phyloP scores from a whole-genome alignment of 169 alveolate genomes.

The Cryptosporidium viatorum region DNA sequence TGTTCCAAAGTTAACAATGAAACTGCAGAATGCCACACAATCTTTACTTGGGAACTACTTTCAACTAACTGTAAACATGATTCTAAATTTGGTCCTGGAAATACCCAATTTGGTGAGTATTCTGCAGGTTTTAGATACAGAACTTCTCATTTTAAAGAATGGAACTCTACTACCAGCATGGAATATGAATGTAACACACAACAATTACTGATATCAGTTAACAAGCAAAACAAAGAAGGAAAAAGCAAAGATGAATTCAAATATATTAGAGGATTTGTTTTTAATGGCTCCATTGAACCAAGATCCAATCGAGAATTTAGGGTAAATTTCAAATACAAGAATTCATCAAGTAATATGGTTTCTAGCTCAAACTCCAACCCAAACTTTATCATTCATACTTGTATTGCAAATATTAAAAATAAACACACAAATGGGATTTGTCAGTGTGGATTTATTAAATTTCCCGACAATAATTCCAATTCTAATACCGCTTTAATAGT shows the following conservation, averaged over 20 bases:
- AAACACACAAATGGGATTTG: background rate
- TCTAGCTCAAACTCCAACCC: background rate
- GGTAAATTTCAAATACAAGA: slow-evolving; percentile 17
- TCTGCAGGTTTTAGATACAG: slow-evolving; percentile 72
- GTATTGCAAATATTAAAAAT: slow-evolving; percentile 23
- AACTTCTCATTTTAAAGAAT: background rate
- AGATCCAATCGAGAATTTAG: slow-evolving; percentile 8
- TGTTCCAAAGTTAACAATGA: background rate
- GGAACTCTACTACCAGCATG: background rate
- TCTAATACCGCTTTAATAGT: slow-evolving; percentile 29
- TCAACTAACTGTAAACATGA: slow-evolving; percentile 21
- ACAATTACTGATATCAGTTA: background rate
- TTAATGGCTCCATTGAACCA: slow-evolving; percentile 11
- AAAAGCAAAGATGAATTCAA: background rate
- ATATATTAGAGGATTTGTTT: slow-evolving; percentile 22
- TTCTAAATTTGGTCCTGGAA: slow-evolving; percentile 37
- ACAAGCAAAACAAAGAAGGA: slow-evolving; percentile 1
- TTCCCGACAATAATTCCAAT: background rate
- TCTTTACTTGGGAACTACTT: slow-evolving; percentile 24
- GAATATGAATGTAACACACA: background rate
- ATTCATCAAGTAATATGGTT: background rate
- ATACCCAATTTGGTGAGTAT: slow-evolving; percentile 16
- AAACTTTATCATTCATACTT: slow-evolving; percentile 4
- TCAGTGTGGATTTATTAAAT: slow-evolving; percentile 23
- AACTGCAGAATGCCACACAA: slow-evolving; percentile 16